Base-by-base conservation (phyloP, 768 basidiomycete species). In the Suillus discolor region DNA sequence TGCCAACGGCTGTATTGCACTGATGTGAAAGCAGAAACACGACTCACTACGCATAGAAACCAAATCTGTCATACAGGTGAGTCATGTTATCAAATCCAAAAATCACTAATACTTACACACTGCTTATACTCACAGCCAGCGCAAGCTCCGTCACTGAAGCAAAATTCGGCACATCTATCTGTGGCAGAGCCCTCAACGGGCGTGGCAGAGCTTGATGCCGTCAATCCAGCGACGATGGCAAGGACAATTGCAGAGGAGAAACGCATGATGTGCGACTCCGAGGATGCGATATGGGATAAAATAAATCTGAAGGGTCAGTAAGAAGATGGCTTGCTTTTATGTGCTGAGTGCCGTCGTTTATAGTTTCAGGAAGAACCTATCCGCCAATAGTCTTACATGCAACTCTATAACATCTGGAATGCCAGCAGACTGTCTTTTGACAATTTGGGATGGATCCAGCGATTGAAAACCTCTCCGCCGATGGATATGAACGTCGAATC, bases 81-180 rank as follows among this genome's bases (percentile, higher is more conserved):
- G 44, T 45, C 44, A 45, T n/a, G 20, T 45, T 11, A 45, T 45
- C 20, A 12, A 45, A 11, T 45, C 9, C n/a, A 45, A n/a, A 31
- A 31, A 45, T n/a, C 4, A 20, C 4, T 11, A 11, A n/a, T 45
- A 45, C 20, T 45, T 11, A n/a, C 20, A 11, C 20, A 45, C n/a
- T 0, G 1, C 20, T 5, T 4, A 11, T 1, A 11, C 5, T 0
- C 4, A n/a, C 45, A 45, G 4, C 0, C 2, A 3, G 11, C 3
- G 20, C n/a, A 45, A 12, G n/a, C 4, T 0, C 13, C 12, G 12
- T 39, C 38, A 39, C 4, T 11, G 11, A 3, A 12, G 11, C 45
- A 45, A 5, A 12, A 45, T 4, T 0, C 0, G 20, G 4, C 4
- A 45, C 45, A 45, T 31, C 6, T 31, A 11, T n/a, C 8, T 7